A percentile compares a stretch with the other conserved stretches of the same genome.
Evolutionary conservation across 164 flowering plant genomes (phyloP).

Genomic region (Chimonanthus salicifolius): DNA sequence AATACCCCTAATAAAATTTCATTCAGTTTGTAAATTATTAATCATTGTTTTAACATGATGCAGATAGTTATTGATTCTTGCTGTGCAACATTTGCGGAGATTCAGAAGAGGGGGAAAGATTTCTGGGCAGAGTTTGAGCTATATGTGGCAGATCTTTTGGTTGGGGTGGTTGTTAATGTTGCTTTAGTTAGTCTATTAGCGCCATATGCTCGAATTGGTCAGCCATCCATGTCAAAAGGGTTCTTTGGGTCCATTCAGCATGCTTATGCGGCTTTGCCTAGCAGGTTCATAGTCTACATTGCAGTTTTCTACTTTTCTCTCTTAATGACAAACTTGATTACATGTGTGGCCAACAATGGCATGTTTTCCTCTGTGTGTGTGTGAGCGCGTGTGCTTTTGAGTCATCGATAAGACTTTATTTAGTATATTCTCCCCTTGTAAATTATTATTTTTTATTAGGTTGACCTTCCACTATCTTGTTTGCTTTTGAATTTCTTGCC

Average conservation of each 20-base stretch:
- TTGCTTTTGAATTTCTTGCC: too few relatives aligned
- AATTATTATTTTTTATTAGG: too few relatives aligned
- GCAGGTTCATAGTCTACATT: slow-evolving; percentile 51
- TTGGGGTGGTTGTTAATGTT: slow-evolving; percentile 72
- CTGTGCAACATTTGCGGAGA: slow-evolving; percentile 96
- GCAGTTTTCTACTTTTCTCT: background rate
- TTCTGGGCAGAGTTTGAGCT: slow-evolving; percentile 97
- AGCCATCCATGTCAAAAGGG: slow-evolving; percentile 54
- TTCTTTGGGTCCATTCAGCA: slow-evolving; percentile 54
- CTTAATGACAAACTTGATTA: too few relatives aligned
- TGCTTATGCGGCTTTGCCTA: slow-evolving; percentile 71
- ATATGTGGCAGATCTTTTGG: slow-evolving; percentile 80
- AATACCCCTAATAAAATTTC: background rate
- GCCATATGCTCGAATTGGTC: slow-evolving; percentile 84
- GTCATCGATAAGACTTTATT: too few relatives aligned
- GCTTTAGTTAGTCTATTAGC: slow-evolving; percentile 93
- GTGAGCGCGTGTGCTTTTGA: too few relatives aligned
- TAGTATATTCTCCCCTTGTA: too few relatives aligned
- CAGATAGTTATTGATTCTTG: slow-evolving; percentile 91
- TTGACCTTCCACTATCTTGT: too few relatives aligned
- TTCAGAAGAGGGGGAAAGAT: slow-evolving; percentile 89
- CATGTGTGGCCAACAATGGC: too few relatives aligned
- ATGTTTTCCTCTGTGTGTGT: background rate
- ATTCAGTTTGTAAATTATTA: background rate
- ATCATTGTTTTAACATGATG: slow-evolving; percentile 11